Base-by-base conservation (phyloP, 345 rosid species). In the Isatis tinctoria region DNA sequence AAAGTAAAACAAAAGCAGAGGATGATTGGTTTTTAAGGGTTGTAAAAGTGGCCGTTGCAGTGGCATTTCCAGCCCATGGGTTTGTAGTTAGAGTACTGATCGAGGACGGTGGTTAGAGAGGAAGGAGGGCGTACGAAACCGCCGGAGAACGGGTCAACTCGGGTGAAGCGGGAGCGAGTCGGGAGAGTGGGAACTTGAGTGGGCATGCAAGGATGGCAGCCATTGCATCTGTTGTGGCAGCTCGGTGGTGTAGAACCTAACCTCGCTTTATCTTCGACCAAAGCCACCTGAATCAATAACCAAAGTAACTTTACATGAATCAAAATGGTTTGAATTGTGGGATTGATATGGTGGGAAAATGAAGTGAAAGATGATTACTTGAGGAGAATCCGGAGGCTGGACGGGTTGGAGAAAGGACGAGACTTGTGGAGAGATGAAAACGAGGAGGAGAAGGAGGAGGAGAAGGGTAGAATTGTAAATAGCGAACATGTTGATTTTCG, bases 11-110 rank as follows among this genome's bases (percentile, higher is more conserved):
- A 20, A 2, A 39, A 65, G 36, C 65, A 44, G 62, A 36, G 27
- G 14, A 39, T 8, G 35, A 4, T 10, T 10, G 20, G 5, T 27
- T 30, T n/a, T 74, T 22, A 90, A 68, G 98, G 98, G 74, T 91
- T 94, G 76, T 83, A 94, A 36, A 88, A 86, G 58, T 85, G 89
- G 56, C 84, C 85, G 62, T 75, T 77, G 69, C 98, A 94, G 44
- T 81, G 80, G 64, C 98, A 94, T 76, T 91, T 91, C 98, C 98
- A 94, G 0, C 92, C 96, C 13, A 94, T 85, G 9, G 98, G 97
- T 84, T 91, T 94, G 83, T 94, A 94, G 64, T 91, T 91, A 35
- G 97, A 83, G 84, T 87, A 89, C 80, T 87, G 81, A 41, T 85
- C 85, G 22, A 81, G 79, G 1, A 73, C 74, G 32, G 71, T 52